A percentile compares a stretch with the other conserved stretches of the same genome.
phyloP scores from a whole-genome alignment of 1,139 yeast genomes.

The Lodderomyces oxycetoniae region DNA sequence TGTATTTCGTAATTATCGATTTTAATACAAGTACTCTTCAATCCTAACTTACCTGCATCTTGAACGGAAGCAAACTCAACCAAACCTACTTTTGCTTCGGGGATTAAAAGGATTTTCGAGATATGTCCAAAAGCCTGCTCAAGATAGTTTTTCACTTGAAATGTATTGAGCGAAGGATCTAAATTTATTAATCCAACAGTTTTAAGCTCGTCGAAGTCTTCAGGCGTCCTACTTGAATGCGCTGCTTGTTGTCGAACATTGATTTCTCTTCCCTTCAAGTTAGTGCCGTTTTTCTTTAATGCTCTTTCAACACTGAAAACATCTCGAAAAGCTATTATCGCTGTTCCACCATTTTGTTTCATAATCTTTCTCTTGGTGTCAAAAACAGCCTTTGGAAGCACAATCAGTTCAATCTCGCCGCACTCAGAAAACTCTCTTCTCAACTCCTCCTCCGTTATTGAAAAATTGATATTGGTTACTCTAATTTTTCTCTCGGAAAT shows the following conservation, averaged over 20 bases:
- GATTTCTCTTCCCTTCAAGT: constrained; percentile 39
- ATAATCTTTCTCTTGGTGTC: constrained; percentile 25
- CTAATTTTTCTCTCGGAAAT: constrained; percentile 34
- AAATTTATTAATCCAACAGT: constrained; percentile 44
- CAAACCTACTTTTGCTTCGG: constrained; percentile 48
- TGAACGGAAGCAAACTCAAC: constrained; percentile 45
- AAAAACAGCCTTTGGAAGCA: constrained; percentile 39
- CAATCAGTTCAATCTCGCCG: constrained; percentile 45
- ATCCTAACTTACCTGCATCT: constrained; percentile 55
- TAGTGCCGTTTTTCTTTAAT: constrained; percentile 29
- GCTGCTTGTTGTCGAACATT: constrained; percentile 32
- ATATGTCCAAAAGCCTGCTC: constrained; percentile 33
- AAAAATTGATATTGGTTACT: constrained; percentile 68
- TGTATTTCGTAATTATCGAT: constrained; percentile 8
- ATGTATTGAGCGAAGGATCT: constrained; percentile 41
- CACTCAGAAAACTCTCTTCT: constrained; percentile 21
- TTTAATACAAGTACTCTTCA: constrained; percentile 19
- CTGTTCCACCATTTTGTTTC: constrained; percentile 48
- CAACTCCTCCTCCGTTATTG: constrained; percentile 29
- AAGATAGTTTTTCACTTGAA: constrained; percentile 35
- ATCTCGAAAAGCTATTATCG: constrained; percentile 45
- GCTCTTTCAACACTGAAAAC: constrained; percentile 40
- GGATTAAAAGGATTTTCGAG: constrained; percentile 39
- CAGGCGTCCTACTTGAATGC: constrained; percentile 11
- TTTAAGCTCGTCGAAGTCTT: constrained; percentile 25